phyloP scores from a whole-genome alignment of 2,329 filamentous ascomycete genomes.

The Drechslerella dactyloides region DNA sequence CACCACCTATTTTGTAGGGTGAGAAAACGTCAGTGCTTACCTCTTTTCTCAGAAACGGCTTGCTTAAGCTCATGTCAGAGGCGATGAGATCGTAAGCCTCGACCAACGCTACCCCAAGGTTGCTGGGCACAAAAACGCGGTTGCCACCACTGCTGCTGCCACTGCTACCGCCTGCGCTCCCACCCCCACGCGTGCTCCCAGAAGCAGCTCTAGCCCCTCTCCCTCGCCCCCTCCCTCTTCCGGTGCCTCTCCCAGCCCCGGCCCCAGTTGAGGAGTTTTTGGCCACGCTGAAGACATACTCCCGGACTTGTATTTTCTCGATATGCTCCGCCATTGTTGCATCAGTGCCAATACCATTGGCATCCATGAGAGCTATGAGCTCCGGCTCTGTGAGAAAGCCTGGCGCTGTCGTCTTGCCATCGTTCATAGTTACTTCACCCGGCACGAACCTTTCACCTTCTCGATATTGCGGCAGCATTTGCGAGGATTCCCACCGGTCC shows the following conservation, averaged over 20 bases:
- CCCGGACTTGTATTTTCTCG: constrained; percentile 86
- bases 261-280: constrained; percentile 59
- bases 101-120: constrained; percentile 87
- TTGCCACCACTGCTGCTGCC: constrained; percentile 63
- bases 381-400: constrained; percentile 93
- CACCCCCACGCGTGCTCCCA: constrained; percentile 62
- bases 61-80: constrained; percentile 88
- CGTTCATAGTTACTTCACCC: constrained; percentile 83
- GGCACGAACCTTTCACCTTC: constrained; percentile 84
- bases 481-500: constrained; percentile 91
- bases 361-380: constrained; percentile 95
- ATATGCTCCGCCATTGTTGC: constrained; percentile 99
- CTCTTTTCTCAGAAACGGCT: constrained; percentile 94
- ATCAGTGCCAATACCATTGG: constrained; percentile 96
- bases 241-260: constrained; percentile 57
- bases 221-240: constrained; percentile 60
- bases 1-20: not conserved
- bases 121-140: constrained; percentile 90
- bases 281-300: constrained; percentile 77
- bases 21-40: constrained; percentile 57
- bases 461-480: constrained; percentile 78
- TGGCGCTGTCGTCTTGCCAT: constrained; percentile 87
- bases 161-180: no score
- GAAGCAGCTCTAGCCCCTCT: constrained; percentile 58
- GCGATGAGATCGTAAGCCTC: constrained; percentile 95